Base-by-base conservation (phyloP, 208 protist genomes). In the Acanthamoeba culbertsoni region DNA sequence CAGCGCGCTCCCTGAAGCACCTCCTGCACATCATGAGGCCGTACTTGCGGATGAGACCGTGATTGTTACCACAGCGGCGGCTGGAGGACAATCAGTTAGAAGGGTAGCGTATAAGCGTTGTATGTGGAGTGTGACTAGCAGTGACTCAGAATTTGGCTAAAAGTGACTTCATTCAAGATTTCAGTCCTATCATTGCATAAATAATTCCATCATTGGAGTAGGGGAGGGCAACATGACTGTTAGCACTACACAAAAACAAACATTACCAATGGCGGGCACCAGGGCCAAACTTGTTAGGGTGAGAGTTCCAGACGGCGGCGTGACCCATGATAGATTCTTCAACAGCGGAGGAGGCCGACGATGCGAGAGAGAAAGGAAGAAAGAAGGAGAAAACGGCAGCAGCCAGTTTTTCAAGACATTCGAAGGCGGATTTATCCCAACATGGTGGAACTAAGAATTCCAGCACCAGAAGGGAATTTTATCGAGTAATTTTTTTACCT, bases 21-120 rank as follows among this genome's bases (percentile, higher is more conserved):
- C 97, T 96, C 95, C 98, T 96, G 97, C 98, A 99, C 42, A 99
- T 97, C 89, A 97, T 97, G 26, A 99, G 95, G 91, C 94, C 96
- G 82, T 99, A 99, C 95, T 98, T 98, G 93, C 98, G 96, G 96
- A 99, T 99, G 57, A 99, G 82, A 96, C 97, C 98, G 89, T 98
- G 96, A 37, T 94, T 93, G 86, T 96, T 98, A 51, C 75, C 73
- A 93, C 98, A 99, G 42, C 96, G 95, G 75, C 97, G 96, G 97
- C 98, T 98, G 94, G 62, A 79, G 31, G 31, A 51, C 8, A 33
- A 33, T 12, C 26, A n/a, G 16, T 43, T n/a, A 37, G 26, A 14
- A 82, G 46, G 3, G 37, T 43, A 26, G 46, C 14, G 1, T 23
- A 0, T 23, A 4, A 55, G 62, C 46, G n/a, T n/a, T 37, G 3